Evolutionary conservation across 164 flowering plant genomes (phyloP).

Genomic region (Berberis vulgaris): DNA sequence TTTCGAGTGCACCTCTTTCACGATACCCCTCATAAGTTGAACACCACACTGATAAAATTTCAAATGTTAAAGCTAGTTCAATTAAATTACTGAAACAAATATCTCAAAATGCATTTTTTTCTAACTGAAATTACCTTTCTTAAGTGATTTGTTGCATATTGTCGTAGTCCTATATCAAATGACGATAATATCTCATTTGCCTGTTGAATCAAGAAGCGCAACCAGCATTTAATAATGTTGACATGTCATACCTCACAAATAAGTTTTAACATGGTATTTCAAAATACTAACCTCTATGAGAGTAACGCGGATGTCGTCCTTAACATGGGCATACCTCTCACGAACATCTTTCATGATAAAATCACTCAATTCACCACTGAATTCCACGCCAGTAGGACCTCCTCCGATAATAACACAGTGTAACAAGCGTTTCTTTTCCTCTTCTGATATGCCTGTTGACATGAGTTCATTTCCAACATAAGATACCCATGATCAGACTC

Average conservation of each 20-base stretch:
- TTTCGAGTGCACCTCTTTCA: slow-evolving; percentile 68
- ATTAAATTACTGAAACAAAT: neutral
- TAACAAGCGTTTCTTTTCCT: slow-evolving; percentile 62
- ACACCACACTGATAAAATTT: slow-evolving; percentile 55
- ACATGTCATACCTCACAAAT: neutral
- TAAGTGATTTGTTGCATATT: slow-evolving; percentile 71
- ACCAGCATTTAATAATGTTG: neutral
- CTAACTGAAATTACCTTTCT: slow-evolving; percentile 39
- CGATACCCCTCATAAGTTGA: slow-evolving; percentile 58
- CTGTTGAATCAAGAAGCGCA: slow-evolving; percentile 22
- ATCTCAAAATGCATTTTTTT: too few species aligned
- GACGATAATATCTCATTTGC: slow-evolving; percentile 87
- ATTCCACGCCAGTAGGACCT: slow-evolving; percentile 91
- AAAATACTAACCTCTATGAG: slow-evolving; percentile 58
- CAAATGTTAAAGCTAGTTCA: slow-evolving; percentile 5
- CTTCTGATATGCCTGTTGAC: slow-evolving; percentile 60
- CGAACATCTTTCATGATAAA: slow-evolving; percentile 70
- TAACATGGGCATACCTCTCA: slow-evolving; percentile 62
- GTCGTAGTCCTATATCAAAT: slow-evolving; percentile 63
- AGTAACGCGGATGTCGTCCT: slow-evolving; percentile 65
- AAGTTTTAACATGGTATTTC: neutral
- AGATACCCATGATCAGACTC: too few species aligned
- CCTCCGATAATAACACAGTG: slow-evolving; percentile 89
- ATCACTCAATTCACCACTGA: slow-evolving; percentile 88
- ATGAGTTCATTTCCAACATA: neutral